Evolutionary conservation across 257 asterid species (phyloP), one percentile per base, ranked within the genome.

Genomic region (Plantago elongata): DNA sequence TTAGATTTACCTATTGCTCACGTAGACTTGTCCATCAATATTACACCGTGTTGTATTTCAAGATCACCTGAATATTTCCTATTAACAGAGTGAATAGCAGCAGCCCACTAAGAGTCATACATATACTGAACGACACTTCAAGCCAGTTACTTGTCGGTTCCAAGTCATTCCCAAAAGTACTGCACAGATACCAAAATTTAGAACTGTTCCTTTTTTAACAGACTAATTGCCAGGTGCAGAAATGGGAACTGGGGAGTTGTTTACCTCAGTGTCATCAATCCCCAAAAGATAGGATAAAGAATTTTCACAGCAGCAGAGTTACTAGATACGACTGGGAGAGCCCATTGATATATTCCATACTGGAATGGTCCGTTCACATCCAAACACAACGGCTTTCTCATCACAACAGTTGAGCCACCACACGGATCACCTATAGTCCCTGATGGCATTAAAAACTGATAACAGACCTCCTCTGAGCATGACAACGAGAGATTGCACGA

Each of bases 281-380:
- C 99, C 99, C 99, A 89, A 66, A 93, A 89, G 60, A 84, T 87
- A 40, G 99, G 96, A 68, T 93, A 93, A 66, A 89, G 92, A 56
- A 86, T 77, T 83, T 89, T 93, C 14, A 93, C 95, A n/a, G 88
- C 69, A 4, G 76, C 60, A 22, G 96, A 87, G 57, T 62, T 68
- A 85, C 96, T 93, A 8, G 96, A 86, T 9, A 93, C 81, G 13
- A 93, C 89, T 0, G 99, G 99, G 61, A 89, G 96, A 44, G 97
- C 97, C 91, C 85, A 83, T 57, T 77, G 67, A 72, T 93, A 93
- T 58, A 93, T 93, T 17, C 99, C 99, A 57, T 77, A 93, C 5
- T 81, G 81, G 51, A 72, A 93, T 5, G 99, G 85, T 51, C 97
- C 97, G 17, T 87, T 71, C 4, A 78, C 77, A 63, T 89, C 99